These are phyloP conservation scores for Escovopsis sp. DNA, from an alignment of 2,329 filamentous ascomycete species.

Conservation along the genomic window DNA sequence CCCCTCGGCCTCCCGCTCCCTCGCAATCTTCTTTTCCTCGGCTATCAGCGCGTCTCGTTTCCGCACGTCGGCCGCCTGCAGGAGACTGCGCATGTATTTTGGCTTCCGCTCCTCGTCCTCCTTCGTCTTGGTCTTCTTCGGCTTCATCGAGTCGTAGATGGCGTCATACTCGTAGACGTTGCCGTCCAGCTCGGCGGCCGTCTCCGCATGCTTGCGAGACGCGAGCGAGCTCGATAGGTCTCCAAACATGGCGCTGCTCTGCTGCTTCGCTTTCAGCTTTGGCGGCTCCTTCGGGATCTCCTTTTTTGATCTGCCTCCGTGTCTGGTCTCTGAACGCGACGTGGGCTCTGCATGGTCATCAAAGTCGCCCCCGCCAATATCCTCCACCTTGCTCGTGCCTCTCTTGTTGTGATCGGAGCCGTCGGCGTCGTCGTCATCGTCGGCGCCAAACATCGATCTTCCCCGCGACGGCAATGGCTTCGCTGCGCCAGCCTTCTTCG, in stretches of 20 bases:
- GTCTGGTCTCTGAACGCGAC: constrained; percentile 13
- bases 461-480: constrained; percentile 35
- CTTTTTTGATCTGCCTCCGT: constrained; percentile 21
- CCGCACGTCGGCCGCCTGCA: constrained; percentile 58
- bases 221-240: constrained; percentile 53
- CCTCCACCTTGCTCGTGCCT: constrained; percentile 29
- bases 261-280: constrained; percentile 28
- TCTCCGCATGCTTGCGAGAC: constrained; percentile 47
- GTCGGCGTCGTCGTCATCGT: constrained; percentile 40
- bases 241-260: constrained; percentile 34
- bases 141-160: constrained; percentile 64
- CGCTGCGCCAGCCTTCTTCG: constrained; percentile 38
- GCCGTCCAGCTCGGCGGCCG: constrained; percentile 52
- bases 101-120: constrained; percentile 46
- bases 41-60: constrained; percentile 67
- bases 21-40: constrained; percentile 64
- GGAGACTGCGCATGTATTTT: constrained; percentile 64
- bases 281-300: constrained; percentile 24
- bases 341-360: constrained; percentile 26
- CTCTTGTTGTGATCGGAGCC: constrained; percentile 16
- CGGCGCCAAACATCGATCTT: constrained; percentile 45
- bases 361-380: constrained; percentile 47
- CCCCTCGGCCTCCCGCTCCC: constrained; percentile 65
- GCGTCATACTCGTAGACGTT: constrained; percentile 77
- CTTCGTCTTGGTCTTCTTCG: constrained; percentile 42